Base-by-base conservation (phyloP, 1,284 basidiomycete species). In the Caloboletus firmus region DNA sequence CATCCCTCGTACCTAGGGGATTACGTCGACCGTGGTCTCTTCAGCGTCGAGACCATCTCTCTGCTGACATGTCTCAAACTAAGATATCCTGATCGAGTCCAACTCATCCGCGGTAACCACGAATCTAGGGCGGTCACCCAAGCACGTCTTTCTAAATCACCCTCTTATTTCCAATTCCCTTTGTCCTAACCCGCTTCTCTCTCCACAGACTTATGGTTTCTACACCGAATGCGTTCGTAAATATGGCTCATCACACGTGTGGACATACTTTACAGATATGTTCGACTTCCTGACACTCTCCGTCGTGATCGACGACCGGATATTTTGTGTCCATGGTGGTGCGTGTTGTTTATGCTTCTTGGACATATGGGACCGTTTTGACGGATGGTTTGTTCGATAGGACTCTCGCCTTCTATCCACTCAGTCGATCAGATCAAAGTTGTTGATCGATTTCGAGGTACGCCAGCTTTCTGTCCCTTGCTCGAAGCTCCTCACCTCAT, bases 231-330 rank as follows among this genome's bases (percentile, higher is more conserved):
- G 97, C 68, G 87, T 95, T 40, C 84, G 96, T 47, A 99, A 99
- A 76, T 99, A 99, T 68, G 96, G 95, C 54, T 89, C 91, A 4
- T 87, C 95, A 26, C 91, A 93, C 63, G 96, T 98, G 37, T 99
- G 97, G 97, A 95, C 93, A 36, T 98, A 98, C 73, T 99, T 99
- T 69, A 99, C 97, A 57, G 97, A 99, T 77, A 98, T 99, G 97
- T 99, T 99, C 74, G 97, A 99, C 79, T 99, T 96, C 74, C 76
- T 99, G 60, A 99, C 97, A 8, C 79, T 99, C 48, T 95, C 92
- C 35, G 95, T 97, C 54, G 96, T 99, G 56, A 98, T 99, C 66
- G 97, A 99, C 76, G 93, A 99, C 77, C 89, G 89, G 67, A 98
- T 99, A 79, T 98, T 99, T 72, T 99, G 97, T 68, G 96, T 99